These are phyloP conservation scores for Yamagishiella unicocca DNA, from an alignment of 139 green algal genomes.

Conservation along the genomic window DNA sequence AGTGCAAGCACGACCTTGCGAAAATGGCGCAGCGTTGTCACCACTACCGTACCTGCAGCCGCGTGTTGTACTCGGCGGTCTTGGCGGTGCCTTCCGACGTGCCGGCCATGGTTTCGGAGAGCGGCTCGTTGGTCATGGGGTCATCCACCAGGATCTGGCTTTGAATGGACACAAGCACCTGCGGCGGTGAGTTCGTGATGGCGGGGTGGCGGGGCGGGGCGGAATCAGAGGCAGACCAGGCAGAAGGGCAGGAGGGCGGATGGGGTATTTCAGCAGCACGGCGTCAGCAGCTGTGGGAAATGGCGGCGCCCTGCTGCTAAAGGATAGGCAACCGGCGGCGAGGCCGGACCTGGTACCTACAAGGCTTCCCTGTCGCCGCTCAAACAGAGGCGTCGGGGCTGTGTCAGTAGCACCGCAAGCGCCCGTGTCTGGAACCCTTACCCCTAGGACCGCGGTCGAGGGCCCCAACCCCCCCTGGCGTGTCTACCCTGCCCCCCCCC, in stretches of 20 bases:
- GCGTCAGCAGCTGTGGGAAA: not conserved
- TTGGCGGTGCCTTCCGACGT: constrained; percentile 62
- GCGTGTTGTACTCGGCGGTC: constrained; percentile 74
- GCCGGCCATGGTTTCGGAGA: constrained; percentile 68
- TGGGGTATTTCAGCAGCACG: too few relatives aligned
- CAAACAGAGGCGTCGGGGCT: too few relatives aligned
- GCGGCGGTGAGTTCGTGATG: too few relatives aligned
- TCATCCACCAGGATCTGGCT: constrained; percentile 68
- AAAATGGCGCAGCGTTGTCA: too few relatives aligned
- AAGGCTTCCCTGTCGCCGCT: too few relatives aligned
- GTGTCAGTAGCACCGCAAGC: not conserved
- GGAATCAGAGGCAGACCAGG: not conserved
- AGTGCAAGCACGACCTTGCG: too few relatives aligned
- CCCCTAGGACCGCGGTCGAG: too few relatives aligned
- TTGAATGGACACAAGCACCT: constrained; percentile 87
- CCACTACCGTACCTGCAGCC: constrained; percentile 52
- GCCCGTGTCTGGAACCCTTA: too few relatives aligned
- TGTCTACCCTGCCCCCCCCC: not conserved
- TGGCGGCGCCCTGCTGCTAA: not conserved
- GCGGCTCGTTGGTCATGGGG: constrained; percentile 75
- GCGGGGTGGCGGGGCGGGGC: not conserved
- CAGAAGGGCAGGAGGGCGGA: not conserved
- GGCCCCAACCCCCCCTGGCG: not conserved
- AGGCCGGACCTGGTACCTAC: too few relatives aligned
- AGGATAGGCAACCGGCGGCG: too few relatives aligned